phyloP scores from a whole-genome alignment of 805 yeast genomes.

The Kluyveromyces aestuarii region DNA sequence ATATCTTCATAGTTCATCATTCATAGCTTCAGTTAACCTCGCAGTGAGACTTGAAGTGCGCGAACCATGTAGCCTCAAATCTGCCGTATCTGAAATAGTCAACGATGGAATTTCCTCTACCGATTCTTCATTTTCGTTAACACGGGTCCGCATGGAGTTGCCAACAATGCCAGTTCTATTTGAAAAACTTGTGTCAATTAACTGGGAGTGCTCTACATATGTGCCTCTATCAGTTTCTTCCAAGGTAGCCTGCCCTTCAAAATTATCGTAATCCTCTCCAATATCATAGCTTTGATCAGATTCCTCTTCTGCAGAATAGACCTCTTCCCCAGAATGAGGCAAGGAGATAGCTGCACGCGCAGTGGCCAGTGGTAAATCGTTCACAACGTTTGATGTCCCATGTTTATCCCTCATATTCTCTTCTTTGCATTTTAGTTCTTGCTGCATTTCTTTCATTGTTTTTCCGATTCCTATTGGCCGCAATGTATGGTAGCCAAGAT shows the following conservation, averaged over 20 bases:
- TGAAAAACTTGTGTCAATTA: neutral
- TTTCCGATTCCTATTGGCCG: constrained; percentile 52
- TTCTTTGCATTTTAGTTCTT: constrained; percentile 19
- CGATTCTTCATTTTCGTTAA: constrained; percentile 2
- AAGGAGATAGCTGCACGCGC: neutral
- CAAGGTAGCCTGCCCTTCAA: constrained; percentile 10
- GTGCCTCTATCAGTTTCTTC: constrained; percentile 4
- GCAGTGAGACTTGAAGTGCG: constrained; percentile 1
- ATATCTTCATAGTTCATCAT: neutral
- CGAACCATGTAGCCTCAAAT: neutral
- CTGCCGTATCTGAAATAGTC: constrained; percentile 1
- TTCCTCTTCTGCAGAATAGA: neutral
- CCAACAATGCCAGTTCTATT: neutral
- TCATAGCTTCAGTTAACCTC: neutral
- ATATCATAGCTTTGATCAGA: constrained; percentile 8
- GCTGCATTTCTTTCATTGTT: constrained; percentile 35
- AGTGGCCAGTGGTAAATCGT: neutral
- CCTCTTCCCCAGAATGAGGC: neutral
- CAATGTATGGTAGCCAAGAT: constrained; percentile 40
- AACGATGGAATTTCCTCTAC: neutral
- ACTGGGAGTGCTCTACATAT: constrained; percentile 8
- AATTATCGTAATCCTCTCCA: constrained; percentile 26
- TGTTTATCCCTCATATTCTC: constrained; percentile 12
- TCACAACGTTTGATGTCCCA: neutral
- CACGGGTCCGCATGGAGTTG: neutral